Conservation (phyloP, 2,329 filamentous ascomycete genomes). For the Phialemoniopsis sp. region DNA sequence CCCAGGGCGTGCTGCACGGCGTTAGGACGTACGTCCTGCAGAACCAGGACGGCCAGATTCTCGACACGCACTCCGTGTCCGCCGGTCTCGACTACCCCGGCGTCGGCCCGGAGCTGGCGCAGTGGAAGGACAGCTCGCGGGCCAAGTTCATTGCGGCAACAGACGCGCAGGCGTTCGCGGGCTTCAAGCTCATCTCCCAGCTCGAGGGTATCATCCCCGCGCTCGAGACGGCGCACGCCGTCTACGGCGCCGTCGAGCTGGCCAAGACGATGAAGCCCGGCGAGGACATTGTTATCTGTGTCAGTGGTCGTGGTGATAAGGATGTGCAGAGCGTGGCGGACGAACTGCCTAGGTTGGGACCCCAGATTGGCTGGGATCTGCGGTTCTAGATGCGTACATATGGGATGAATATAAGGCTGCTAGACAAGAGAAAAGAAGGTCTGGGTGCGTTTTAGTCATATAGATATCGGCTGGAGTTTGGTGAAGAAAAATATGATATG, state of each 20-base stretch:
- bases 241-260: slow-evolving; percentile 83
- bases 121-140: slow-evolving; percentile 86
- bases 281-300: slow-evolving; percentile 87
- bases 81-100: slow-evolving; percentile 96
- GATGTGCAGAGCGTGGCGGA: slow-evolving; percentile 98
- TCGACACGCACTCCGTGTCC: slow-evolving; percentile 92
- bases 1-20: slow-evolving; percentile 91
- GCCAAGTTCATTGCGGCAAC: slow-evolving; percentile 90
- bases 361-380: slow-evolving; percentile 75
- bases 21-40: slow-evolving; percentile 95
- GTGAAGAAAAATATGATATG: no score
- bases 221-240: slow-evolving; percentile 87
- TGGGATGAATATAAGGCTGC: not conserved
- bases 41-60: slow-evolving; percentile 87
- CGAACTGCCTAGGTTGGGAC: slow-evolving; percentile 82
- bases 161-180: slow-evolving; percentile 83
- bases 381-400: slow-evolving; percentile 42
- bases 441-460: no score
- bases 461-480: no score
- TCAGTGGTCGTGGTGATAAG: slow-evolving; percentile 94
- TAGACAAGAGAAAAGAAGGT: no score
- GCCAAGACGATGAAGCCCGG: slow-evolving; percentile 90
- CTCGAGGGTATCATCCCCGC: slow-evolving; percentile 96
- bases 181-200: slow-evolving; percentile 80
- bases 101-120: slow-evolving; percentile 86